Evolutionary conservation across 805 yeast species (phyloP).

Genomic region (Saturnispora gosingensis): DNA sequence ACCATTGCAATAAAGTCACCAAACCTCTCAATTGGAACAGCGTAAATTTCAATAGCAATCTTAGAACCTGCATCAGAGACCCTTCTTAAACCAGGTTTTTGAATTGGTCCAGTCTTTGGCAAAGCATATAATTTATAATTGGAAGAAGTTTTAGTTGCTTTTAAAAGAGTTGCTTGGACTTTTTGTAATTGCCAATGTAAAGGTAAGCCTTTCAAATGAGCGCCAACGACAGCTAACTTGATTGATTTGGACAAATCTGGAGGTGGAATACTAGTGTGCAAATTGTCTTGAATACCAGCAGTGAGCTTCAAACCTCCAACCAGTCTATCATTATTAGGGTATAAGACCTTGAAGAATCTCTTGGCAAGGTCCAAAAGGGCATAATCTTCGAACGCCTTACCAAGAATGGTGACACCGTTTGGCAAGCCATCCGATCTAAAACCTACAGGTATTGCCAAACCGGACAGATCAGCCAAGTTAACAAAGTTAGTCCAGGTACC

Average conservation of each 20-base stretch:
- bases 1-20: slow-evolving; percentile 83
- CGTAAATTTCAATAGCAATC: slow-evolving; percentile 74
- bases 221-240: slow-evolving; percentile 90
- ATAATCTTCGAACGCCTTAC: slow-evolving; percentile 75
- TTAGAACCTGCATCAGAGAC: slow-evolving; percentile 45
- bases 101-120: slow-evolving; percentile 70
- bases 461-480: slow-evolving; percentile 87
- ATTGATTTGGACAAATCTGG: slow-evolving; percentile 36
- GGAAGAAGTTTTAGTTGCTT: slow-evolving; percentile 58
- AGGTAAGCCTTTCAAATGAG: slow-evolving; percentile 82
- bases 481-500: slow-evolving; percentile 99
- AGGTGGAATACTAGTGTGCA: slow-evolving; percentile 37
- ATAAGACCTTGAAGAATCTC: slow-evolving; percentile 46
- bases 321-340: slow-evolving; percentile 38
- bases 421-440: slow-evolving; percentile 85
- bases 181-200: slow-evolving; percentile 89
- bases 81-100: slow-evolving; percentile 85
- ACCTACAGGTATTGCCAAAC: slow-evolving; percentile 85
- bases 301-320: slow-evolving; percentile 36
- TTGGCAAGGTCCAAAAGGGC: slow-evolving; percentile 81
- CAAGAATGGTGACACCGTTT: slow-evolving; percentile 79
- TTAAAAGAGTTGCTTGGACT: slow-evolving; percentile 64
- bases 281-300: slow-evolving; percentile 34
- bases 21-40: slow-evolving; percentile 67
- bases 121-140: slow-evolving; percentile 74